Conservation (phyloP, 345 rosid species). For the Melaleuca alternifolia region DNA sequence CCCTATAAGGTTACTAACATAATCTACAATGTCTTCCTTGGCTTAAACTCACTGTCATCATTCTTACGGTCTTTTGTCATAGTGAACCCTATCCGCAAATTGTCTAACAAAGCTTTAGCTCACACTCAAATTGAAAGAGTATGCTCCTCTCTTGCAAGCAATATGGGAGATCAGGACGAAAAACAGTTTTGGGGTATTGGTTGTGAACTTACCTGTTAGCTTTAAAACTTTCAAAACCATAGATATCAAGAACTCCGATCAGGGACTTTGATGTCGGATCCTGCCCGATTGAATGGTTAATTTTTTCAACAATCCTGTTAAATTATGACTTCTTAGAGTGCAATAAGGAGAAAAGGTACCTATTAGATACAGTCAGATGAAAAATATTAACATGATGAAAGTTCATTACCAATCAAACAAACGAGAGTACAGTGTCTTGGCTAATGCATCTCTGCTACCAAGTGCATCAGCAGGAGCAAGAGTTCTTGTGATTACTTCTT, state of each 20-base stretch:
- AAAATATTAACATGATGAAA: slow-evolving; percentile 5
- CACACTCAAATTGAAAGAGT: neutral
- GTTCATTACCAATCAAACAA: slow-evolving; percentile 73
- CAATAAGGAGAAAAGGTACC: neutral
- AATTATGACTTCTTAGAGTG: slow-evolving; percentile 1
- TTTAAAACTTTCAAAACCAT: slow-evolving; percentile 92
- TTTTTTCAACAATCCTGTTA: slow-evolving; percentile 83
- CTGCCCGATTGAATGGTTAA: slow-evolving; percentile 83
- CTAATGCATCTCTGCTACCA: slow-evolving; percentile 78
- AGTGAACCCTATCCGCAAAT: neutral
- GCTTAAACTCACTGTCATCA: neutral
- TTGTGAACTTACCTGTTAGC: slow-evolving; percentile 51
- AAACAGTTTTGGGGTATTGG: neutral
- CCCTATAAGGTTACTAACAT: neutral
- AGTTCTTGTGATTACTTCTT: slow-evolving; percentile 76
- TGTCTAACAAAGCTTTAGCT: neutral
- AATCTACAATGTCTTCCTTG: neutral
- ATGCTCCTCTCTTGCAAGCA: neutral
- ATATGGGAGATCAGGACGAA: neutral
- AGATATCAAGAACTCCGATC: slow-evolving; percentile 92
- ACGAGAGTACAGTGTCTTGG: slow-evolving; percentile 80
- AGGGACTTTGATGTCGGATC: slow-evolving; percentile 71
- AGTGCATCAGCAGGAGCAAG: slow-evolving; percentile 70
- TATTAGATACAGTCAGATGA: neutral
- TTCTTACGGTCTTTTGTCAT: neutral